Conservation (phyloP, 2,329 filamentous ascomycete genomes). For the Cadophora sp. region DNA sequence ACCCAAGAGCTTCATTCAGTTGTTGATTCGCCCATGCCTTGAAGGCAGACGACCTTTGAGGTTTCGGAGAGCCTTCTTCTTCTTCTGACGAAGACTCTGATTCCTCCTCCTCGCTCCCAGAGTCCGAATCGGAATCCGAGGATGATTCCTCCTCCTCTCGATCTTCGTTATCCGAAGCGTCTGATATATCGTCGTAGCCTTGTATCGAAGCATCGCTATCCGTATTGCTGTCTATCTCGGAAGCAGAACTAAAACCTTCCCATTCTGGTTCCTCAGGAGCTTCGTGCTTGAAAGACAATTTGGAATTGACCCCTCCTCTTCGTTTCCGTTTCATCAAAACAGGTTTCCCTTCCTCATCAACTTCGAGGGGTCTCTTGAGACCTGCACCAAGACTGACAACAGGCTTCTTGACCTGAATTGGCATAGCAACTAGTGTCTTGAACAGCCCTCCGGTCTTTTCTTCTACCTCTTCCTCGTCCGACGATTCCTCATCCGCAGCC, state of each 20-base stretch:
- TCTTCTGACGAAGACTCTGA: conserved; percentile 41
- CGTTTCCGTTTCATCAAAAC: conserved; percentile 84
- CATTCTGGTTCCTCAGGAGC: conserved; percentile 60
- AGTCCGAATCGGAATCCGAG: conserved; percentile 24
- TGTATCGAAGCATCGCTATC: conserved; percentile 42
- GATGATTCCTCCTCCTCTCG: conserved; percentile 24
- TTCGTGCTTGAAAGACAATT: conserved; percentile 56
- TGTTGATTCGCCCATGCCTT: conserved; percentile 92
- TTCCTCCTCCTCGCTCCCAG: conserved; percentile 39
- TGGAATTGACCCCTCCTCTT: conserved; percentile 66
- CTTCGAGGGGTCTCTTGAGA: conserved; percentile 83
- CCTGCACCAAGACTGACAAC: conserved; percentile 68
- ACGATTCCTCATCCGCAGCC: conserved; percentile 45
- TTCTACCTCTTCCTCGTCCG: conserved; percentile 35
- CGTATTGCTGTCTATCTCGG: conserved; percentile 48
- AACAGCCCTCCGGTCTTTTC: conserved; percentile 25
- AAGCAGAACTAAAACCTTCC: conserved; percentile 65
- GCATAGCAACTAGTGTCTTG: conserved; percentile 24
- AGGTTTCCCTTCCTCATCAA: conserved; percentile 78
- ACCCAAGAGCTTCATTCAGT: conserved; percentile 82
- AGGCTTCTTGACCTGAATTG: conserved; percentile 20
- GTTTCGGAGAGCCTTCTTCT: conserved; percentile 46
- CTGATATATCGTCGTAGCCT: conserved; percentile 47
- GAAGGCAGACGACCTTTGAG: conserved; percentile 70
- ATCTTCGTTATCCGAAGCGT: conserved; percentile 43